Base-by-base conservation (phyloP, 208 protist species). In the Lotmaria passim region DNA sequence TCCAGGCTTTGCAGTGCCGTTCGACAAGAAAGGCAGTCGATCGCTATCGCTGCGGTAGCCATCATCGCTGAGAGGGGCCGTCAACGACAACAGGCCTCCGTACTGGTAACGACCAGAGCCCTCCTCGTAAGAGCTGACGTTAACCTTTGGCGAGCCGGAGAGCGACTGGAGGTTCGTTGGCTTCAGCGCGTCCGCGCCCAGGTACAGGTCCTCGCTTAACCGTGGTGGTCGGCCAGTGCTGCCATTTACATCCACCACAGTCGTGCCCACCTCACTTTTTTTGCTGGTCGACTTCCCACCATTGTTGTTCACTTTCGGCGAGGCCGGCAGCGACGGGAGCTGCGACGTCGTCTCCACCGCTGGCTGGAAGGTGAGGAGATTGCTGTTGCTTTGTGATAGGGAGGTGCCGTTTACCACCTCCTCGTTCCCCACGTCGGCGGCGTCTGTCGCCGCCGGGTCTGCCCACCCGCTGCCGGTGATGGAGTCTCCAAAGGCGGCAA, bases 91-190 rank as follows among this genome's bases (percentile, higher is more conserved):
- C 21, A 47, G 2, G 12, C 56, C 56, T 3, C 23, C 33, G 34
- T 48, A 48, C 3, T 31, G 38, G 24, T 61, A 44, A 14, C 10
- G 34, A 12, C 48, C 56, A n/a, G 56, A 14, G 56, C 56, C 48
- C 23, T 28, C 21, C 12, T 61, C 21, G 15, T 24, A 14, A 17
- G 14, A 4, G 7, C 23, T 3, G 6, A 28, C 21, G 38, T 12
- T 24, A 5, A 41, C 2, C 33, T 46, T 44, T 7, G 38, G 21
- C 24, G 56, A 19, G 15, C 38, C 2, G 8, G 38, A 33, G 7
- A 47, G 24, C 2, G 7, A 26, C 12, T 44, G 12, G 4, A 7
- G 34, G 36, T 47, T 47, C 12, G 21, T 30, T 2, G 21, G n/a
- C 38, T 34, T 7, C 56, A 61, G n/a, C 21, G 8, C 56, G n/a